phyloP scores from a whole-genome alignment of 495 filamentous ascomycete species.

The Hypomontagnella monticulosa region DNA sequence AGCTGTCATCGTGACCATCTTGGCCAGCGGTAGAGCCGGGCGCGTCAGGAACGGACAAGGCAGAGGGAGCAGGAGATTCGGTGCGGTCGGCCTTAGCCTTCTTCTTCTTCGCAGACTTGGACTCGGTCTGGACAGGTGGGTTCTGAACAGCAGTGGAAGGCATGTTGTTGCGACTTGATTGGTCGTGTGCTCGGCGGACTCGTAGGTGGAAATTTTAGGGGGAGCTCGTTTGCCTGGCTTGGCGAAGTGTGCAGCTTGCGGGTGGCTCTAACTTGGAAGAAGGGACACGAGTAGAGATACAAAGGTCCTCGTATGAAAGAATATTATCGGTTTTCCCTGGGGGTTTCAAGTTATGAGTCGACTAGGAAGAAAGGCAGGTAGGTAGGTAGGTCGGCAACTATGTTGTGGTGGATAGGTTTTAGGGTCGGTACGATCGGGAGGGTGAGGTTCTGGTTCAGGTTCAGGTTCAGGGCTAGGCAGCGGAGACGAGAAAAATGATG shows the following conservation, averaged over 20 bases:
- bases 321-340: not conserved
- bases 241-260: conserved; percentile 4
- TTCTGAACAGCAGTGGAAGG: conserved; percentile 62
- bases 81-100: conserved; percentile 70
- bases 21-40: conserved; percentile 50
- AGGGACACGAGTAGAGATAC: not conserved
- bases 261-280: not conserved
- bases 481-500: conserved; percentile 1
- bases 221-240: conserved; percentile 33
- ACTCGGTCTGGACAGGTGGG: conserved; percentile 56
- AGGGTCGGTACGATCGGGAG: not conserved
- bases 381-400: not conserved
- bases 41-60: conserved; percentile 54
- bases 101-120: conserved; percentile 77
- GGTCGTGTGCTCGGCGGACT: conserved; percentile 14
- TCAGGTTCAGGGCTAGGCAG: not conserved
- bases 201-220: not conserved
- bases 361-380: not conserved
- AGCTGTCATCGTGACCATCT: conserved; percentile 60
- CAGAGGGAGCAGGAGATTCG: conserved; percentile 57
- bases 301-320: not conserved
- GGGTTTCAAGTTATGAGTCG: conserved; percentile 5
- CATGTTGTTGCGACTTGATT: conserved; percentile 50
- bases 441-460: not conserved
- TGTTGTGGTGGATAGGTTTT: not conserved